Percentiles rank a stretch among this genome's conserved stretches.
Conservation (phyloP, 2,329 filamentous ascomycete genomes). For the Talaromyces sp. region DNA sequence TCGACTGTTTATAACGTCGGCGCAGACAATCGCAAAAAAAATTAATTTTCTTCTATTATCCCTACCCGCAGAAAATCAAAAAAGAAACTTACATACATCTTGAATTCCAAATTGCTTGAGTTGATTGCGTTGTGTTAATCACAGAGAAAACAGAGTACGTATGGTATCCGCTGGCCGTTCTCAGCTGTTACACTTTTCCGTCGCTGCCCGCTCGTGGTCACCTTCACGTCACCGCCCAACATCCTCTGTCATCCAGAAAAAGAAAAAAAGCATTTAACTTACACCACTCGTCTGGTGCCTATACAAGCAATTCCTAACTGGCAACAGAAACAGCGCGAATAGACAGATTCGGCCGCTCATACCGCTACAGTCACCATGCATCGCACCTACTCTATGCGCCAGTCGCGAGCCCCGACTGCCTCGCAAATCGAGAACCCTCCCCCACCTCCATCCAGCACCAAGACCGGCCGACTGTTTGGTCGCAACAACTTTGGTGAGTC, state of each 20-base stretch:
- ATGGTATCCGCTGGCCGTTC: not conserved
- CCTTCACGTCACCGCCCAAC: slow-evolving; percentile 17
- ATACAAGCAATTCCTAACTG: too few species aligned
- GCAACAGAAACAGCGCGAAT: not conserved
- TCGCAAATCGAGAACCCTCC: slow-evolving; percentile 89
- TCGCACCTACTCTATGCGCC: slow-evolving; percentile 98
- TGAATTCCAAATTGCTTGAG: not conserved
- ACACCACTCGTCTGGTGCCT: too few species aligned
- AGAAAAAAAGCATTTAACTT: too few species aligned
- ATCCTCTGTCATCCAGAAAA: not conserved
- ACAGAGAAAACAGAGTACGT: not conserved
- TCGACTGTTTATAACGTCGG: not conserved
- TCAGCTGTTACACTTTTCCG: slow-evolving; percentile 8
- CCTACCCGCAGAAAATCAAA: too few species aligned
- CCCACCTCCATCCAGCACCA: slow-evolving; percentile 85
- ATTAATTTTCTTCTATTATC: not conserved
- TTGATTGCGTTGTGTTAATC: not conserved
- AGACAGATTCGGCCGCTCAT: not conserved
- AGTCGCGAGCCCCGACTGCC: slow-evolving; percentile 90
- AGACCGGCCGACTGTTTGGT: slow-evolving; percentile 84
- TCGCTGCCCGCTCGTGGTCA: slow-evolving; percentile 17
- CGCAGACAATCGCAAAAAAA: not conserved
- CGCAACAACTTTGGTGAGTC: slow-evolving; percentile 76
- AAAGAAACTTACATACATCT: too few species aligned
- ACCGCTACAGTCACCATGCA: slow-evolving; percentile 62